These are phyloP conservation scores for Cryphonectria radicalis DNA, from an alignment of 2,329 filamentous ascomycete species.

Conservation along the genomic window DNA sequence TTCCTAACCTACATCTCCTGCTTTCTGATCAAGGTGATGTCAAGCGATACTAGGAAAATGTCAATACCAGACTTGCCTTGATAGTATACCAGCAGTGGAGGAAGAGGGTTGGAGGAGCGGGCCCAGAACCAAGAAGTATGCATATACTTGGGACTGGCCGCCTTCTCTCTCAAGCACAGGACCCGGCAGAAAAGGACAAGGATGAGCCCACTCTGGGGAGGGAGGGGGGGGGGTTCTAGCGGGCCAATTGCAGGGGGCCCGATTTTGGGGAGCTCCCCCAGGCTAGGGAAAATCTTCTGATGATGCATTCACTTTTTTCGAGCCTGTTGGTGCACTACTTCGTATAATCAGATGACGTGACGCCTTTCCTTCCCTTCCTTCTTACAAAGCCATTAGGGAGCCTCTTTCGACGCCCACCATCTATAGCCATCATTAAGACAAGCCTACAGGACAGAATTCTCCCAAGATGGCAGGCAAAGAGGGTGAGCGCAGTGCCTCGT, in stretches of 20 bases:
- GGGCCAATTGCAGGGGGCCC: slow-evolving; percentile 11
- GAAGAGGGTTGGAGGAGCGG: no score
- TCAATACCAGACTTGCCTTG: not conserved
- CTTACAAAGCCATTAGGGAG: not conserved
- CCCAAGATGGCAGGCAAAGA: slow-evolving; percentile 25
- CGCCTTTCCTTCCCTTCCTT: not conserved
- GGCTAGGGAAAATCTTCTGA: slow-evolving; percentile 24
- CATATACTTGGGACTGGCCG: slow-evolving; percentile 5
- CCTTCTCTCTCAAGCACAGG: not conserved
- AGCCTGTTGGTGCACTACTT: not conserved
- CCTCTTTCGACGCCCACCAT: no score
- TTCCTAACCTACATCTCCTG: slow-evolving; percentile 8
- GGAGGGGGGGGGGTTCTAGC: not conserved
- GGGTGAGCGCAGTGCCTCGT: slow-evolving; percentile 66
- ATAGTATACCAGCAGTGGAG: not conserved
- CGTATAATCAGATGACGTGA: not conserved
- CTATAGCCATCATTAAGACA: not conserved
- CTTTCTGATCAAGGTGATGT: slow-evolving; percentile 12
- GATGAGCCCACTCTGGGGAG: not conserved
- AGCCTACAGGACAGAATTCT: not conserved
- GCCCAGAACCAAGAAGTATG: not conserved
- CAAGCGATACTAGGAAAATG: not conserved
- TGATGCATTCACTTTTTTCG: slow-evolving; percentile 23
- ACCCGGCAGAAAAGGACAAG: slow-evolving; percentile 5
- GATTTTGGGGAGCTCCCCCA: slow-evolving; percentile 16